phyloP scores from a whole-genome alignment of 192 early-diverging fungal species.

The Obelidium mucronatum region DNA sequence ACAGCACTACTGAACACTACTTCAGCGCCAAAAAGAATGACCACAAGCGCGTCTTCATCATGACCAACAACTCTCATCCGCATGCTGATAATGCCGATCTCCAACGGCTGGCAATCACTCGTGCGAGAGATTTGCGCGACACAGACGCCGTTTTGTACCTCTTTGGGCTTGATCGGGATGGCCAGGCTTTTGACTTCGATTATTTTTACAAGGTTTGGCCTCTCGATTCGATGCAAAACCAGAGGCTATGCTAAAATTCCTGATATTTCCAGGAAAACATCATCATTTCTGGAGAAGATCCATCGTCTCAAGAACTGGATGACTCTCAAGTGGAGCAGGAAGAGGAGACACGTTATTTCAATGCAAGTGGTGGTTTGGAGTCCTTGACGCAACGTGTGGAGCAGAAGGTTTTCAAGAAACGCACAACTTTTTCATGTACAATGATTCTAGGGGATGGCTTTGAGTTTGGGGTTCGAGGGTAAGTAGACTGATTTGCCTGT shows the following conservation, averaged over 20 bases:
- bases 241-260: neutral
- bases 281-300: neutral
- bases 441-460: slow-evolving; percentile 67
- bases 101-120: slow-evolving; percentile 58
- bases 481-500: too few relatives aligned
- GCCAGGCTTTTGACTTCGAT: slow-evolving; percentile 55
- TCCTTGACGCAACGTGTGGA: slow-evolving; percentile 60
- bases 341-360: slow-evolving; percentile 16
- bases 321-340: slow-evolving; percentile 30
- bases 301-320: slow-evolving; percentile 4
- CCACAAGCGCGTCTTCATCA: slow-evolving; percentile 72
- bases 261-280: slow-evolving; percentile 31
- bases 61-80: slow-evolving; percentile 76
- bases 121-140: slow-evolving; percentile 54
- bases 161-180: slow-evolving; percentile 20
- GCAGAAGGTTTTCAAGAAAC: slow-evolving; percentile 69
- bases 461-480: slow-evolving; percentile 75
- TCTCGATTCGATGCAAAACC: neutral
- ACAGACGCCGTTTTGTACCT: slow-evolving; percentile 20
- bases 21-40: slow-evolving; percentile 55
- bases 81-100: slow-evolving; percentile 54
- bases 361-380: slow-evolving; percentile 43
- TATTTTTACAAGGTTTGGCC: slow-evolving; percentile 70
- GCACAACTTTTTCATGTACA: slow-evolving; percentile 66
- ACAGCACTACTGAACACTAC: neutral